Conservation (phyloP, 139 green algal species). For the Choricystis sp. region DNA sequence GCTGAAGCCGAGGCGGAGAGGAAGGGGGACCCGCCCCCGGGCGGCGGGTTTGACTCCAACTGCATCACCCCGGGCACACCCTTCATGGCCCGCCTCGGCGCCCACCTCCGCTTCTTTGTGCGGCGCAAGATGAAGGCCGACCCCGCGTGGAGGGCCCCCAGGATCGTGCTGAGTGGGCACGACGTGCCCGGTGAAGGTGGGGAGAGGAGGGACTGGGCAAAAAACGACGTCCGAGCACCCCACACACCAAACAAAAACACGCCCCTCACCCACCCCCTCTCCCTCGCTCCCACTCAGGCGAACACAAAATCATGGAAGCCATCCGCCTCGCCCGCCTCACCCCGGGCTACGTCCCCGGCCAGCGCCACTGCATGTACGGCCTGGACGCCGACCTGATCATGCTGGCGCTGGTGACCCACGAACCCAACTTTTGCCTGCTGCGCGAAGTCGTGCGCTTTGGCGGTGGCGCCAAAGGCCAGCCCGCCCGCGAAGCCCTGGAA, state of each 20-base stretch:
- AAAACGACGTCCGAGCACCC: too few relatives aligned
- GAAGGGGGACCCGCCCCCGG: conserved; percentile 23
- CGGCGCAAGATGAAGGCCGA: conserved; percentile 71
- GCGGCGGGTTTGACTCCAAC: conserved; percentile 72
- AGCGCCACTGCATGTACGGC: conserved; percentile 87
- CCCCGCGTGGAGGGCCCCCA: conserved; percentile 55
- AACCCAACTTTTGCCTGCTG: conserved; percentile 92
- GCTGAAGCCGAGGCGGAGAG: conserved; percentile 31
- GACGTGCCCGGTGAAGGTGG: conserved; percentile 88
- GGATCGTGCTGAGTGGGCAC: conserved; percentile 67
- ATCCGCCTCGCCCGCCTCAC: conserved; percentile 46
- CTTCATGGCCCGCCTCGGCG: conserved; percentile 59
- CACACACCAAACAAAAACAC: too few relatives aligned
- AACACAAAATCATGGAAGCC: conserved; percentile 99
- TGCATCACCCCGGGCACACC: conserved; percentile 75
- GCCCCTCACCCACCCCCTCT: too few relatives aligned
- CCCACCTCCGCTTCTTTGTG: conserved; percentile 77
- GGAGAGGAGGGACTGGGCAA: too few relatives aligned
- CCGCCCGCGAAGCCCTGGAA: conserved; percentile 63
- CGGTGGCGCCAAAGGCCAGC: conserved; percentile 52
- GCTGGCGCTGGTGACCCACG: conserved; percentile 84
- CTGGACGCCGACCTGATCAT: conserved; percentile 94
- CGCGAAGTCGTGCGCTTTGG: conserved; percentile 51
- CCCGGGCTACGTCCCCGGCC: conserved; percentile 35
- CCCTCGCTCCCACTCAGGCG: too few relatives aligned